Evolutionary conservation across 2,329 filamentous ascomycete genomes (phyloP).

Genomic region (Chalaropsis ovoidea): DNA sequence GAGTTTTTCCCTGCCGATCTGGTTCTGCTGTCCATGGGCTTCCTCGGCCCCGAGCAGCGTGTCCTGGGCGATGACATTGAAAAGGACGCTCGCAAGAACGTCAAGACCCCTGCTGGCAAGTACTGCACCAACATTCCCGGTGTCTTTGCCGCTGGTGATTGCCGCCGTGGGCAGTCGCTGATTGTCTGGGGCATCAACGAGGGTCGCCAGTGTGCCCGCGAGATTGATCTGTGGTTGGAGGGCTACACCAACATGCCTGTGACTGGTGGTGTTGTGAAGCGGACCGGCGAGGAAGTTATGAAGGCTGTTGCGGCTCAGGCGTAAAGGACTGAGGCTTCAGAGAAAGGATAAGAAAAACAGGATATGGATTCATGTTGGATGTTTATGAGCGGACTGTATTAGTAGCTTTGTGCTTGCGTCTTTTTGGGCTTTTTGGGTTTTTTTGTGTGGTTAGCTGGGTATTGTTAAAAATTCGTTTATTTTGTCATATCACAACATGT

Average conservation of each 20-base stretch:
- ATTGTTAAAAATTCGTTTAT: not conserved
- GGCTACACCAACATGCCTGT: slow-evolving; percentile 71
- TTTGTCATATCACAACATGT: no score
- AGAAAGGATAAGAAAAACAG: not conserved
- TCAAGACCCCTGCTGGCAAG: slow-evolving; percentile 82
- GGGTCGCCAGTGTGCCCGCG: slow-evolving; percentile 81
- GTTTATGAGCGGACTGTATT: slow-evolving; percentile 1
- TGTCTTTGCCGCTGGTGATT: slow-evolving; percentile 90
- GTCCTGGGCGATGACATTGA: slow-evolving; percentile 81
- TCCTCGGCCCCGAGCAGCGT: slow-evolving; percentile 84
- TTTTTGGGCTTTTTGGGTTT: not conserved
- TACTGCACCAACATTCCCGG: slow-evolving; percentile 82
- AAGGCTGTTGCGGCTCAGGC: slow-evolving; percentile 29
- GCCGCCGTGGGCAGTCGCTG: slow-evolving; percentile 83
- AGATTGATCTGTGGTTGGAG: slow-evolving; percentile 81
- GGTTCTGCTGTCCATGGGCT: slow-evolving; percentile 92
- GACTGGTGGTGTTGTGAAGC: slow-evolving; percentile 86
- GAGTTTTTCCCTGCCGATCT: slow-evolving; percentile 95
- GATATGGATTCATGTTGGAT: not conserved
- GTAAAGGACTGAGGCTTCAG: slow-evolving; percentile 15
- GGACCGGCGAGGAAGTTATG: slow-evolving; percentile 62
- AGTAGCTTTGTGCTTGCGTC: not conserved
- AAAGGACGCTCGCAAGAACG: slow-evolving; percentile 85
- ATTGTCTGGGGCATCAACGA: slow-evolving; percentile 99
- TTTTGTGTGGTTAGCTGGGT: not conserved